Evolutionary conservation across 306 rosid genomes (phyloP), one percentile per base, ranked within the genome.

Genomic region (Senna tora): DNA sequence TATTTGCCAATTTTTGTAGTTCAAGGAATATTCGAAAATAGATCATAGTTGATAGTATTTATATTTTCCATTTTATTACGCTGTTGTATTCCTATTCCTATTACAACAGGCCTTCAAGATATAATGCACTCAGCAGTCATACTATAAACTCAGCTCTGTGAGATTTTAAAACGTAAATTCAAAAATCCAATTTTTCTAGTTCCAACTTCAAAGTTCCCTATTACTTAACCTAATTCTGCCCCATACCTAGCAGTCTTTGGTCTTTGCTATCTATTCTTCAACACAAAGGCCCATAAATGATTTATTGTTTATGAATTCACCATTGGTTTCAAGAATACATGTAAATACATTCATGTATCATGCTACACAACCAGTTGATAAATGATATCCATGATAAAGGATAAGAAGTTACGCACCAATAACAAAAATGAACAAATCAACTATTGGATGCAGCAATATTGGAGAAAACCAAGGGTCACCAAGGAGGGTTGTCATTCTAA

Each of bases 351-450:
- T 62, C 30, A 20, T 4, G 33, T 59, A 46, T 15, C 19, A n/a
- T 17, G 25, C 41, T n/a, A 43, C 16, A 9, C 30, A 72, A 2
- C 56, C 41, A 28, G 34, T 69, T 69, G 36, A 74, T 21, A 16
- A 32, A 13, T 10, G 8, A 41, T 45, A 16, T 14, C 74, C 77
- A 56, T 16, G 56, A 1, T 15, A 39, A 71, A 10, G 41, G 62
- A 55, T 33, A 75, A 65, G 65, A 7, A 39, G 52, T 22, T n/a
- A n/a, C n/a, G 17, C 58, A 55, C 21, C 34, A 47, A 63, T 30
- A 63, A 62, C 4, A 36, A 47, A 14, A 69, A 21, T 38, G 13
- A 41, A 64, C 9, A 21, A 14, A 42, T 36, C 53, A 49, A 47
- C 45, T 34, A 32, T 25, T n/a, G 12, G 36, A 39, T 30, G 43